Evolutionary conservation across 2,329 filamentous ascomycete genomes (phyloP), one percentile per base, ranked within the genome.

Genomic region (Claviceps pazoutovae): DNA sequence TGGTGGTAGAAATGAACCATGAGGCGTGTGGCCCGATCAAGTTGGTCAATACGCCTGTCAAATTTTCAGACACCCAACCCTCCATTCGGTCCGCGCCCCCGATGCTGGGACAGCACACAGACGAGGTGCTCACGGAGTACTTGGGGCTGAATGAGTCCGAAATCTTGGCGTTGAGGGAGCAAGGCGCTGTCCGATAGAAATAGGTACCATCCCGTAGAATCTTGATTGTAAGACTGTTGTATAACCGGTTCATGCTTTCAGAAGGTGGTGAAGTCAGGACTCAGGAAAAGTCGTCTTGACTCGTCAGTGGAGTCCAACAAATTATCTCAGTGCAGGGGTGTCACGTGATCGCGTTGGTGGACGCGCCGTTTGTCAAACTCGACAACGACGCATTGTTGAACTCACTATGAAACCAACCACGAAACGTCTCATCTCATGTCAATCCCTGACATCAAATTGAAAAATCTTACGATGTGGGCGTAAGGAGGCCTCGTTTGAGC

Each of bases 31-130:
- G 93, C 0, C 78, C 83, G 0, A 84, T 98, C 56, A 90, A 89
- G 68, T 72, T 98, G 62, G 84, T 98, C 51, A 96, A 95, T 62
- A 94, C 89, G 0, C 93, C 93, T 0, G 83, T 98, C 54, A 98
- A 98, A 66, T 95, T 89, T 66, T 95, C 89, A 5, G 82, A 90
- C 58, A 86, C 84, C 26, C 82, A 78, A 58, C 88, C 90, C 0
- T 78, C 80, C 3, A 81, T 95, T 41, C 76, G 91, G 37, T 84
- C 74, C 3, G 79, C 86, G 26, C 93, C 93, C 17, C 93, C 93
- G 1, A 86, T 84, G 7, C 70, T 98, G 37, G 93, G 90, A 0
- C 81, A 95, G 68, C 88, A 95, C 66, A 95, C 89, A 0, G 74
- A 88, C 57, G 86, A 93, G 65, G 75, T 95, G 5, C 66, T 95